Evolutionary conservation across 169 alveolate species (phyloP).

Genomic region (Neospora caninum): DNA sequence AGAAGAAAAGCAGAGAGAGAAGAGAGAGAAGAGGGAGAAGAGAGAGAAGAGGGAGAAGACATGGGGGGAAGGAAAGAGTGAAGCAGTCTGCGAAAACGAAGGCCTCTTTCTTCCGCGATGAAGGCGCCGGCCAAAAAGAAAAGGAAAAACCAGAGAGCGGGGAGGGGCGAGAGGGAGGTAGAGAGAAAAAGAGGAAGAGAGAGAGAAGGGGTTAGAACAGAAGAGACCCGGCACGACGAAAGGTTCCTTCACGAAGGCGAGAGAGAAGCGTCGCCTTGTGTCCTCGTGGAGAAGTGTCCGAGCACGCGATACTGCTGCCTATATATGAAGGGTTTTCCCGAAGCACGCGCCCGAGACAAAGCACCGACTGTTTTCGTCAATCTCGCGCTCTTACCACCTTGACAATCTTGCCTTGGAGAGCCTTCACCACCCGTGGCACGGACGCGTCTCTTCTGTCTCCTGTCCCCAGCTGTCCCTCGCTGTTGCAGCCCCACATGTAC

Average conservation of each 20-base stretch:
- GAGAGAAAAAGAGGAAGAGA: no score
- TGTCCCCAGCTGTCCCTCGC: conserved; percentile 73
- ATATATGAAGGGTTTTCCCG: no score
- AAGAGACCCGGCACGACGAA: not conserved
- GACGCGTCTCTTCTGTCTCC: conserved; percentile 66
- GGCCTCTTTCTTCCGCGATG: not conserved
- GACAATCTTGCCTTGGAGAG: conserved; percentile 70
- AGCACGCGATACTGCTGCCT: no score
- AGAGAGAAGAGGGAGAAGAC: not conserved
- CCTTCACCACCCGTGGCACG: conserved; percentile 70
- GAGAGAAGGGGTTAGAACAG: no score
- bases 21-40: not conserved
- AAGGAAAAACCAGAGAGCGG: no score
- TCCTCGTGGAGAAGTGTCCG: no score
- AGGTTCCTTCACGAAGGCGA: not conserved
- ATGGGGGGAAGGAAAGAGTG: not conserved
- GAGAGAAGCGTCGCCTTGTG: no score
- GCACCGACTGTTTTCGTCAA: no score
- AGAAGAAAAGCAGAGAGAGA: not conserved
- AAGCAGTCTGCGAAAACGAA: not conserved
- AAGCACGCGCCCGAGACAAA: no score
- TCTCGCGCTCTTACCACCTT: conserved; percentile 54
- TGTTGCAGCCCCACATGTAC: conserved; percentile 70
- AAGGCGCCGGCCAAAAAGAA: not conserved
- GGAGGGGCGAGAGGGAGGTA: no score